Conservation (phyloP, 805 yeast genomes). For the Ogataea henricii region DNA sequence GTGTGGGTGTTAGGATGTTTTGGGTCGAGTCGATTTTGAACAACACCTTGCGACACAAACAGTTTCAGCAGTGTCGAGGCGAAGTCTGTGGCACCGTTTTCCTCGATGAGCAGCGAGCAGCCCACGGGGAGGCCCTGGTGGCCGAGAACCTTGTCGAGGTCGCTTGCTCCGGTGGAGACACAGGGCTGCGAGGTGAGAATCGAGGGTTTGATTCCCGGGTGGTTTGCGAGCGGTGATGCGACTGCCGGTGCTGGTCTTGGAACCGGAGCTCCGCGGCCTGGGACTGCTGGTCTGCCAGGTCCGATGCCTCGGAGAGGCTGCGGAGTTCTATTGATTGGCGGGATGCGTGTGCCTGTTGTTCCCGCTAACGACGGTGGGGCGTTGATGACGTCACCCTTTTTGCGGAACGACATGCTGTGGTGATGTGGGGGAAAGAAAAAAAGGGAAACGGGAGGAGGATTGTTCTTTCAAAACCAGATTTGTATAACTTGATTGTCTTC, state of each 20-base stretch:
- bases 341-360: neutral
- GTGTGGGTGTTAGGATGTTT: slow-evolving; percentile 53
- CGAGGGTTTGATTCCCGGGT: slow-evolving; percentile 77
- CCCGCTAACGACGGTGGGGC: neutral
- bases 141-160: slow-evolving; percentile 69
- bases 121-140: slow-evolving; percentile 91
- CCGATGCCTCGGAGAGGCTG: slow-evolving; percentile 8
- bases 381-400: slow-evolving; percentile 51
- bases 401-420: slow-evolving; percentile 53
- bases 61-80: slow-evolving; percentile 66
- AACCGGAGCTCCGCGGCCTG: slow-evolving; percentile 20
- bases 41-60: slow-evolving; percentile 75
- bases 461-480: neutral
- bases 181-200: slow-evolving; percentile 71
- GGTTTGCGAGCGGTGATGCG: slow-evolving; percentile 14
- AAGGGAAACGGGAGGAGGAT: too few species aligned
- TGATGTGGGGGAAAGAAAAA: neutral
- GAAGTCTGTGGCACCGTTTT: slow-evolving; percentile 87
- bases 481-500: too few species aligned
- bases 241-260: neutral
- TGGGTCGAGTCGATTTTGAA: slow-evolving; percentile 56
- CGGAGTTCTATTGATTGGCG: neutral
- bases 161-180: slow-evolving; percentile 76
- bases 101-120: slow-evolving; percentile 68
- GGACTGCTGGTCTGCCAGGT: slow-evolving; percentile 18